Evolutionary conservation across 2,329 filamentous ascomycete species (phyloP), one percentile per base, ranked within the genome.

Genomic region (Fusarium pseudograminearum): DNA sequence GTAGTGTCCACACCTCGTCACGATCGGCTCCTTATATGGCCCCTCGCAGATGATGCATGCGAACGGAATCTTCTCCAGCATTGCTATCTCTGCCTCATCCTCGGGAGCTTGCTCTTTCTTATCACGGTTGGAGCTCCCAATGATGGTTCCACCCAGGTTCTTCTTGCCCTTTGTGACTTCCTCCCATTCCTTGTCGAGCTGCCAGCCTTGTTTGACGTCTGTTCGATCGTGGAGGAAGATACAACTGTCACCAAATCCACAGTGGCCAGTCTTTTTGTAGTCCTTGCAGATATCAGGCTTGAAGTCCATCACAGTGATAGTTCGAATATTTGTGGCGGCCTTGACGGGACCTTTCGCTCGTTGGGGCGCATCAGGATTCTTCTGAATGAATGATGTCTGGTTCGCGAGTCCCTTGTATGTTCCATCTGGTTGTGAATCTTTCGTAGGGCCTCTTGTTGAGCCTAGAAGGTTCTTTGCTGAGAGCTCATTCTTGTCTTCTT

Each of bases 241-340:
- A 83, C 90, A 24, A 82, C 92, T 69, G 14, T 79, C 77, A 0
- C 77, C 76, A 15, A 73, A 80, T 0, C 78, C 78, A 40, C 78
- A 80, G 16, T 70, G 76, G 0, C 91, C 91, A 0, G 90, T 96
- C 74, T 92, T 87, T 72, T 95, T 95, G 46, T 74, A 76, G 5
- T 98, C 96, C 79, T 98, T 98, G 81, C 96, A 99, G 1, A 97
- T 92, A 71, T 98, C 95, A 0, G 95, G 93, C 0, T 92, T 91
- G 77, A 93, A 98, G 77, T 99, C 96, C 33, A 90, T 97, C 9
- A 95, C 87, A 0, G 94, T 98, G 69, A 97, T 91, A 3, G 92
- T 97, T 53, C 96, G 90, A 58, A 99, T 90, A 75, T 98, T 98
- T 2, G 93, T 92, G 0, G 95, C 87, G 2, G 92, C 91, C 80